These are phyloP conservation scores for Solanum ossicruentum DNA, from an alignment of 257 asterid species.

Conservation along the genomic window DNA sequence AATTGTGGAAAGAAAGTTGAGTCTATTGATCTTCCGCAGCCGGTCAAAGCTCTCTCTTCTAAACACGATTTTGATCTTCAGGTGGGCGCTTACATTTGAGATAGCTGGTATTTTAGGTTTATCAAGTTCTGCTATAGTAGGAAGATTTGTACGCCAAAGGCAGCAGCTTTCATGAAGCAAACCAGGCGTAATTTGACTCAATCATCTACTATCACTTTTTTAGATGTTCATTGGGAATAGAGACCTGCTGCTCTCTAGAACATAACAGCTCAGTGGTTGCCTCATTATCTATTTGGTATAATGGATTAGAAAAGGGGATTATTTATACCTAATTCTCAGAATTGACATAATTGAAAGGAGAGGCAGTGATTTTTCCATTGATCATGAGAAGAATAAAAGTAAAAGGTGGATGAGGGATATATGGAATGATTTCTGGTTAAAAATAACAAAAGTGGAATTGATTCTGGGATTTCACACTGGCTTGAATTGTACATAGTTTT, in stretches of 20 bases:
- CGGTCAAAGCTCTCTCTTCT: conserved; percentile 46
- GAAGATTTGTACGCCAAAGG: not conserved
- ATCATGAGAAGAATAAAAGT: not conserved
- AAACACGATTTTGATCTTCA: conserved; percentile 76
- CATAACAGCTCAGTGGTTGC: not conserved
- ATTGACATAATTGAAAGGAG: not conserved
- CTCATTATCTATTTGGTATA: not conserved
- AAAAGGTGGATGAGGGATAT: not conserved
- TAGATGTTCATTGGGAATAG: not conserved
- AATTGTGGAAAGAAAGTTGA: conserved; percentile 69
- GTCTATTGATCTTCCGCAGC: conserved; percentile 30
- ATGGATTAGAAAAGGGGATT: not conserved
- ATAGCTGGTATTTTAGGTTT: not conserved
- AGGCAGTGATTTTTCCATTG: not conserved
- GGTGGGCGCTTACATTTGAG: conserved; percentile 21
- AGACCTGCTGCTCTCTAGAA: not conserved
- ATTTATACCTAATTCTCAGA: not conserved
- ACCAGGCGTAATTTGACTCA: not conserved
- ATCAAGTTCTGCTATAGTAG: not conserved
- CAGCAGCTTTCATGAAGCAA: not conserved
- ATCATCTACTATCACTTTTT: not conserved
- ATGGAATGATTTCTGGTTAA: not conserved
- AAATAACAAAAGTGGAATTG: not conserved
- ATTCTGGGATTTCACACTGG: not conserved
- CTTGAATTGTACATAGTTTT: not conserved